Percentiles rank a stretch among this genome's conserved stretches.
phyloP scores from a whole-genome alignment of 352 stramenopile species.

The Chrysophaeum taylorii region DNA sequence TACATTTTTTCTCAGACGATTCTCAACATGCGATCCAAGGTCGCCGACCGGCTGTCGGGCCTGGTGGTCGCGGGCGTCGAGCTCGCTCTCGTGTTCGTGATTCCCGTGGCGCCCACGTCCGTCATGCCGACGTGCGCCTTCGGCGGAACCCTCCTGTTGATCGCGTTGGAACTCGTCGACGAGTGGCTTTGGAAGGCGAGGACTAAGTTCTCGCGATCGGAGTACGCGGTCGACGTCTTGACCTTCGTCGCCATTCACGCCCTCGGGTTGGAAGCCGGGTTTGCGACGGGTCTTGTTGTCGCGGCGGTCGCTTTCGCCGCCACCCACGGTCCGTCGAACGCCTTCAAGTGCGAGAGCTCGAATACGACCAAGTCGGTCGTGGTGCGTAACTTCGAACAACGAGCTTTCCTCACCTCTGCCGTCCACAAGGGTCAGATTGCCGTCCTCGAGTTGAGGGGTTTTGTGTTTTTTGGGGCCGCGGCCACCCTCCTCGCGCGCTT shows the following conservation, averaged over 20 bases:
- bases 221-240: constrained; percentile 79
- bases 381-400: constrained; percentile 1
- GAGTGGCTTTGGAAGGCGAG: constrained; percentile 80
- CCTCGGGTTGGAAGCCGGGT: constrained; percentile 86
- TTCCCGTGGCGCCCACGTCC: constrained; percentile 79
- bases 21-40: constrained; percentile 73
- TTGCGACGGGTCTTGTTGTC: constrained; percentile 76
- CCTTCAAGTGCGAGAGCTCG: not conserved
- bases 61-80: constrained; percentile 46
- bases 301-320: not conserved
- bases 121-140: constrained; percentile 95
- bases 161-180: constrained; percentile 88
- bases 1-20: constrained; percentile 99
- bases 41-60: constrained; percentile 50
- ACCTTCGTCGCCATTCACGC: constrained; percentile 87
- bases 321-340: not conserved
- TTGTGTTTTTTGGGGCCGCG: constrained; percentile 10
- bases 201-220: constrained; percentile 49
- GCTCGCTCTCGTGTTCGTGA: constrained; percentile 54
- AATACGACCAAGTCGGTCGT: not conserved
- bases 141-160: constrained; percentile 87
- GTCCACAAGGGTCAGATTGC: not conserved
- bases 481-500: not conserved
- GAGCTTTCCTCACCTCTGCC: not conserved
- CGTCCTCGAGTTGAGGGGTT: not conserved